Percentiles rank a stretch among this genome's conserved stretches.
Evolutionary conservation across 2,329 filamentous ascomycete genomes (phyloP).

Genomic region (Exophiala sp.): DNA sequence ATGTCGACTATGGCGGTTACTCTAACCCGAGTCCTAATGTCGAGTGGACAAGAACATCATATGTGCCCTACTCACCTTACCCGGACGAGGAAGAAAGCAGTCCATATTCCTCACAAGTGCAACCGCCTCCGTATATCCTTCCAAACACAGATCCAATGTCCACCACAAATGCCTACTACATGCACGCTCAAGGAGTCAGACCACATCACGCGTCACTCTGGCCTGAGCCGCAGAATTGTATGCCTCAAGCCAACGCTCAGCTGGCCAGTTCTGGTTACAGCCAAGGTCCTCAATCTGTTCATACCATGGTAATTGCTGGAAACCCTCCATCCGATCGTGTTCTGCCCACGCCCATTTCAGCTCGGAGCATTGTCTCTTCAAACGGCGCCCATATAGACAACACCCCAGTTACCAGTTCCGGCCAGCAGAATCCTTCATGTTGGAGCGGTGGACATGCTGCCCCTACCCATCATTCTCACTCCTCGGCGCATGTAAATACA

Average conservation of each 20-base stretch:
- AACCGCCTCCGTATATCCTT: conserved; percentile 35
- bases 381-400: conserved; percentile 7
- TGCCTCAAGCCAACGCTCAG: conserved; percentile 12
- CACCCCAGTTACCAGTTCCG: conserved; percentile 3
- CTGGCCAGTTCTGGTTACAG: conserved; percentile 6
- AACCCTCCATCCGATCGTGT: conserved; percentile 17
- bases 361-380: conserved; percentile 8
- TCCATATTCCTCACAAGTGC: conserved; percentile 31
- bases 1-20: conserved; percentile 19
- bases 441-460: conserved; percentile 13
- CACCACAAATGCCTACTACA: conserved; percentile 17
- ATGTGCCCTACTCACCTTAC: conserved; percentile 30
- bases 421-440: conserved; percentile 4
- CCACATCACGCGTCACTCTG: conserved; percentile 17
- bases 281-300: conserved; percentile 14
- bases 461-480: conserved; percentile 9
- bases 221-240: conserved; percentile 17
- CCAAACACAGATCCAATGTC: conserved; percentile 32
- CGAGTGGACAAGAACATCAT: conserved; percentile 21
- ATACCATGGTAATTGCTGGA: conserved; percentile 4
- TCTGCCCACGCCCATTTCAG: conserved; percentile 15
- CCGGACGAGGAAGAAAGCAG: conserved; percentile 33
- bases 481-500: conserved; percentile 6
- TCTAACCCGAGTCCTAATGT: conserved; percentile 8
- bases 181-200: conserved; percentile 13